phyloP scores from a whole-genome alignment of 192 early-diverging fungal species.

The Coemansia sp. region DNA sequence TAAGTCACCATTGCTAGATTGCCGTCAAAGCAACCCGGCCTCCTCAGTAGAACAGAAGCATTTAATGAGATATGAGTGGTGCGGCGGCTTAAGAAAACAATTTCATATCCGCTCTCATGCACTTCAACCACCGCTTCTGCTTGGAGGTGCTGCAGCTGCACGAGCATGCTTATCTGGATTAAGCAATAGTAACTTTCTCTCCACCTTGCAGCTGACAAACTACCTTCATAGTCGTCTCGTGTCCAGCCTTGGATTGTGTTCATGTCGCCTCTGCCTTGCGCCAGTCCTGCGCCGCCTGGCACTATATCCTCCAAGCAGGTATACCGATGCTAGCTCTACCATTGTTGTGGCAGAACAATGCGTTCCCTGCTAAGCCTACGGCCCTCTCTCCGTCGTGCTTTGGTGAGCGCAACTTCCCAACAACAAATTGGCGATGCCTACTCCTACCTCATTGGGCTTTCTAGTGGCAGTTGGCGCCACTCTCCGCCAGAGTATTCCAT shows the following conservation, averaged over 20 bases:
- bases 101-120: constrained; percentile 5
- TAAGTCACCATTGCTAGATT: background rate
- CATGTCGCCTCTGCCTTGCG: background rate
- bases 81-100: constrained; percentile 1
- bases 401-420: background rate
- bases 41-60: background rate
- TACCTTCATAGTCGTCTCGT: background rate
- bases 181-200: constrained; percentile 1
- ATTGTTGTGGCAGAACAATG: constrained; percentile 3
- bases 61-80: background rate
- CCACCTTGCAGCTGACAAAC: background rate
- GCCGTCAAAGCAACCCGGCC: background rate
- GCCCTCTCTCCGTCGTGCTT: background rate
- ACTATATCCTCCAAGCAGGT: constrained; percentile 3
- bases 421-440: background rate
- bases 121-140: background rate
- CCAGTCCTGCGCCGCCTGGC: background rate
- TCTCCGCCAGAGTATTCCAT: background rate
- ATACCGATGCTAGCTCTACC: constrained; percentile 3
- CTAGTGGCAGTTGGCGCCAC: background rate
- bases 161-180: constrained; percentile 4
- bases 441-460: background rate
- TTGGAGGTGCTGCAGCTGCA: background rate
- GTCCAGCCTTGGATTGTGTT: background rate
- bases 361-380: background rate